Evolutionary conservation across 2,329 filamentous ascomycete species (phyloP).

Genomic region (Curvularia verruculosa): DNA sequence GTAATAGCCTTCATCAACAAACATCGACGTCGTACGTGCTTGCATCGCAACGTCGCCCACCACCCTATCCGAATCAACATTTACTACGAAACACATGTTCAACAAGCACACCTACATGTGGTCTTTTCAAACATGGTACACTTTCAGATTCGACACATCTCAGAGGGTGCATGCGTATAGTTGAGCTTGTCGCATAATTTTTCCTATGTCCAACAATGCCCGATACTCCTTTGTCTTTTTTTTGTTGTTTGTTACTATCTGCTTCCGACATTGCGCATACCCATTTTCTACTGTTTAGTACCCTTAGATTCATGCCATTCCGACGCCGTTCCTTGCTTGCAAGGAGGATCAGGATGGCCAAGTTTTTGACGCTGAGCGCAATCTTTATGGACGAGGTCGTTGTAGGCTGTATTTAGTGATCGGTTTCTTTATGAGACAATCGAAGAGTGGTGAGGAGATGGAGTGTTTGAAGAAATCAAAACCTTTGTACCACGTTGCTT

Average conservation of each 20-base stretch:
- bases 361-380: slow-evolving; percentile 20
- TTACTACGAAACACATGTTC: not conserved
- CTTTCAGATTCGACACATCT: slow-evolving; percentile 1
- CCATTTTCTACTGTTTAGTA: slow-evolving; percentile 30
- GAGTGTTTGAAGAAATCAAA: slow-evolving; percentile 4
- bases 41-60: not conserved
- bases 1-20: not conserved
- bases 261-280: slow-evolving; percentile 33
- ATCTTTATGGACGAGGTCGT: slow-evolving; percentile 11
- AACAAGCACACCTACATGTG: not conserved
- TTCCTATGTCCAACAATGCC: slow-evolving; percentile 18
- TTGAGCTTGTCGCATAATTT: slow-evolving; percentile 5
- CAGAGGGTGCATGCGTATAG: slow-evolving; percentile 7
- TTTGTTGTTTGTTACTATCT: not conserved
- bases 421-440: not conserved
- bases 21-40: slow-evolving; percentile 1
- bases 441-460: not conserved
- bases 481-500: not conserved
- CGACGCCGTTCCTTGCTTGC: slow-evolving; percentile 11
- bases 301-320: slow-evolving; percentile 23
- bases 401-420: slow-evolving; percentile 12
- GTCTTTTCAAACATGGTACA: slow-evolving; percentile 1
- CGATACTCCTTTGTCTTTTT: slow-evolving; percentile 14
- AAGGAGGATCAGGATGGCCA: slow-evolving; percentile 7
- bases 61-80: not conserved